These are phyloP conservation scores for Venturia effusa DNA, from an alignment of 2,329 filamentous ascomycete species.

Conservation along the genomic window DNA sequence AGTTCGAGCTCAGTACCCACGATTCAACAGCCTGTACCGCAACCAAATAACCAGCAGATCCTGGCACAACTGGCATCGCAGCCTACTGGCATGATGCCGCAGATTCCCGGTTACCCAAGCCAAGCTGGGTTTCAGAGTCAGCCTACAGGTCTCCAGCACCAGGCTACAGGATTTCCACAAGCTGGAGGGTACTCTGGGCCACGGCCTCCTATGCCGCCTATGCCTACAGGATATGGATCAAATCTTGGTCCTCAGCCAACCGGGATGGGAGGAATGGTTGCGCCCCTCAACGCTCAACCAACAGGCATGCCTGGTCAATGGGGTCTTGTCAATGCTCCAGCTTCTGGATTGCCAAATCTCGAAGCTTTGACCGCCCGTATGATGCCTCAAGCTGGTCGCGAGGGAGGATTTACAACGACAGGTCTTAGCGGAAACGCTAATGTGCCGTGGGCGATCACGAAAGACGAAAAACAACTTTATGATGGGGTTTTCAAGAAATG, in stretches of 20 bases:
- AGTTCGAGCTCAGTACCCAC: constrained; percentile 38
- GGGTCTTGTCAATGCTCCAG: constrained; percentile 93
- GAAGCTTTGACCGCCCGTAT: constrained; percentile 85
- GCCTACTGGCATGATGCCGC: constrained; percentile 30
- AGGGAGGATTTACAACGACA: constrained; percentile 74
- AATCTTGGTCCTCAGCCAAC: constrained; percentile 51
- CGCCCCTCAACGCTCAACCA: constrained; percentile 76
- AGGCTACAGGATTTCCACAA: constrained; percentile 48
- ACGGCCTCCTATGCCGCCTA: constrained; percentile 65
- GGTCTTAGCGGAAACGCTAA: constrained; percentile 88
- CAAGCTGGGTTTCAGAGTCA: constrained; percentile 34
- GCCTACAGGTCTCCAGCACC: constrained; percentile 55
- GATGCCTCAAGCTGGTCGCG: constrained; percentile 90
- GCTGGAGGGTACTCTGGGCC: constrained; percentile 72
- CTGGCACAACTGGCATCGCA: constrained; percentile 46
- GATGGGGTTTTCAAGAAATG: constrained; percentile 91
- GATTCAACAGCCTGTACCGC: constrained; percentile 44
- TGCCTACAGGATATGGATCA: constrained; percentile 66
- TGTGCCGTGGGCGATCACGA: constrained; percentile 97
- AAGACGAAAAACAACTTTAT: constrained; percentile 95
- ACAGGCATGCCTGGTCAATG: constrained; percentile 90
- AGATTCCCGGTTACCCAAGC: constrained; percentile 34
- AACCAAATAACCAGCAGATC: constrained; percentile 57
- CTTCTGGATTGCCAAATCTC: constrained; percentile 83
- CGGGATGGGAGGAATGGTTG: constrained; percentile 47